phyloP scores from a whole-genome alignment of 257 asterid genomes.

The Apocynum venetum region DNA sequence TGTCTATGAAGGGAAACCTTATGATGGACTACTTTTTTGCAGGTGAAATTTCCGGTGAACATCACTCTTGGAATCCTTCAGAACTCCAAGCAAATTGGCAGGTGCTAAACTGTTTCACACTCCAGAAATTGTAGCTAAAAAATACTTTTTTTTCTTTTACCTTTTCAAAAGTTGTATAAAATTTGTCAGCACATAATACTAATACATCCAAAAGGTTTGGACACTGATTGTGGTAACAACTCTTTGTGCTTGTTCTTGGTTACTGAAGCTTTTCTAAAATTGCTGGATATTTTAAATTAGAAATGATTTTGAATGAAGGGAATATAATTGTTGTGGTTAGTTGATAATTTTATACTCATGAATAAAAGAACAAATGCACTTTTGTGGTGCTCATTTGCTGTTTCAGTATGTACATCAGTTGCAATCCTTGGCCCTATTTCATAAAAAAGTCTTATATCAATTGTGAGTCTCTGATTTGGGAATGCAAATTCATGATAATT shows the following conservation, averaged over 20 bases:
- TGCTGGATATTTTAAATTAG: not conserved
- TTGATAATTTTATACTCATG: no score
- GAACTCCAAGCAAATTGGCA: constrained; percentile 54
- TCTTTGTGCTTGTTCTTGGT: not conserved
- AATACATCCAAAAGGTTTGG: not conserved
- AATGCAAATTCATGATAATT: no score
- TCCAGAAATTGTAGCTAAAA: not conserved
- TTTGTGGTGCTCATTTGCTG: no score
- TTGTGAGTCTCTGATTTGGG: no score
- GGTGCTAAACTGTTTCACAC: constrained; percentile 20
- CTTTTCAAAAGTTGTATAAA: not conserved
- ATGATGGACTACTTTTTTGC: constrained; percentile 25
- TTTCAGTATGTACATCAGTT: no score
- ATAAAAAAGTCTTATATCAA: no score
- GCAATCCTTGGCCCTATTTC: no score
- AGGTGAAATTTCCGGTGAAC: constrained; percentile 56
- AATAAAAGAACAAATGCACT: no score
- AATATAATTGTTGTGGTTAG: no score
- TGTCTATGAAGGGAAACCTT: not conserved
- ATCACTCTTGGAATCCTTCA: constrained; percentile 36
- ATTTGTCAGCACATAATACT: not conserved
- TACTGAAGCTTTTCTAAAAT: not conserved
- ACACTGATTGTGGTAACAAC: not conserved
- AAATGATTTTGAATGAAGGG: not conserved
- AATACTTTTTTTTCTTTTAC: not conserved